phyloP scores from a whole-genome alignment of 2,329 filamentous ascomycete genomes.

The Colletotrichum sojae region DNA sequence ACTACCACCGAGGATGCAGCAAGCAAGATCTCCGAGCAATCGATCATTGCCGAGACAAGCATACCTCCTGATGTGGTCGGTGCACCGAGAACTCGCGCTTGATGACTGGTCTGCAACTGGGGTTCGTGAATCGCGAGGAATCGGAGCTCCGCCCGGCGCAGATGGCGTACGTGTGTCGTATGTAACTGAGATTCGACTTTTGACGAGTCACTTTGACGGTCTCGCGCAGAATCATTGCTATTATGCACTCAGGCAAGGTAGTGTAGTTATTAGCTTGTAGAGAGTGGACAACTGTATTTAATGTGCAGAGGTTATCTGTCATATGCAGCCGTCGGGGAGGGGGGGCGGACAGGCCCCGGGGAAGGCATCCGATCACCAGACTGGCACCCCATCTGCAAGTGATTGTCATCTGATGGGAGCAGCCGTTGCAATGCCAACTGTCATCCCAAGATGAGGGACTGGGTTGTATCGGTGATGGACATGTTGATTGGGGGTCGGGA shows the following conservation, averaged over 20 bases:
- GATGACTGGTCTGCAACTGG: constrained; percentile 6
- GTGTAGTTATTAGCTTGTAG: too few species aligned
- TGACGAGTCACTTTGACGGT: constrained; percentile 35
- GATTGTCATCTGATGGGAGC: constrained; percentile 31
- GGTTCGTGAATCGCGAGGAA: constrained; percentile 8
- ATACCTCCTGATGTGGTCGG: not conserved
- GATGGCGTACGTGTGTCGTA: constrained; percentile 18
- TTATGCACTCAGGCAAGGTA: too few species aligned
- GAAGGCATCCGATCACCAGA: constrained; percentile 35
- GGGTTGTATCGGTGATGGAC: constrained; percentile 13
- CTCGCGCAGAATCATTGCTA: constrained; percentile 11
- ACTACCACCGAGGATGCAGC: constrained; percentile 12
- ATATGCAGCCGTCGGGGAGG: constrained; percentile 22
- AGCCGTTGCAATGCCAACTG: constrained; percentile 33
- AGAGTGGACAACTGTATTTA: not conserved
- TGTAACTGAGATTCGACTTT: constrained; percentile 34
- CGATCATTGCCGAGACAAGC: constrained; percentile 35
- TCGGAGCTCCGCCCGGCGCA: constrained; percentile 7
- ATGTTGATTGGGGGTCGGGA: constrained; percentile 25
- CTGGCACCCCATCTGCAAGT: constrained; percentile 34
- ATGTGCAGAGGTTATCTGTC: constrained; percentile 4
- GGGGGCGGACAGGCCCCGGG: constrained; percentile 35
- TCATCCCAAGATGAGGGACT: constrained; percentile 14
- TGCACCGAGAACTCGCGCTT: not conserved
- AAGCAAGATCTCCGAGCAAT: constrained; percentile 35